phyloP scores from a whole-genome alignment of 208 protist species.

The Trypanosoma boissoni region DNA sequence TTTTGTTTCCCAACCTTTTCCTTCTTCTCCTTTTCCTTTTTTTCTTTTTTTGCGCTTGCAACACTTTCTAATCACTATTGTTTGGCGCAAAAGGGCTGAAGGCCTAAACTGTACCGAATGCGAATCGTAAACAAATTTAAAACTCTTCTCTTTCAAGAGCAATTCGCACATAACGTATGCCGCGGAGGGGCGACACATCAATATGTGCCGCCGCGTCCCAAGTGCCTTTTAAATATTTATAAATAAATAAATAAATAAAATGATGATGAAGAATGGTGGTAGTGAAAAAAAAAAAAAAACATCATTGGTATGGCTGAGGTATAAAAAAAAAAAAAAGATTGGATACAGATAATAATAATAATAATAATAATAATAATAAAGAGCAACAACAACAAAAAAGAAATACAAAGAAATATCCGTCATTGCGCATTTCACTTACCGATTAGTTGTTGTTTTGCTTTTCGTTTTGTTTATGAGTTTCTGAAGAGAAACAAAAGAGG shows the following conservation, averaged over 20 bases:
- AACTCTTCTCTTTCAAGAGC: no score
- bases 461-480: no score
- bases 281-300: slow-evolving; percentile 11
- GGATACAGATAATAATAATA: neutral
- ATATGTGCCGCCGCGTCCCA: no score
- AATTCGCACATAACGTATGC: no score
- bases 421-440: no score
- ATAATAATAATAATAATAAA: slow-evolving; percentile 5
- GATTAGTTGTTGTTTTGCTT: no score
- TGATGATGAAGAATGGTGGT: slow-evolving; percentile 2
- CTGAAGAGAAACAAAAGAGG: no score
- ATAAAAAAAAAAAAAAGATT: slow-evolving; percentile 6
- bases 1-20: neutral
- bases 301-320: neutral
- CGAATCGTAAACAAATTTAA: no score
- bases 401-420: no score
- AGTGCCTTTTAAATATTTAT: neutral
- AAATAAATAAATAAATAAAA: slow-evolving; percentile 18
- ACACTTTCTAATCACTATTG: neutral
- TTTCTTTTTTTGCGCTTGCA: slow-evolving; percentile 14
- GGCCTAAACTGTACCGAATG: no score
- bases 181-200: no score
- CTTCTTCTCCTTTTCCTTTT: slow-evolving; percentile 11
- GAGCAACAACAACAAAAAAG: no score
- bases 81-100: neutral